Conservation (phyloP, 495 filamentous ascomycete species). For the Aspergillus hancockii region DNA sequence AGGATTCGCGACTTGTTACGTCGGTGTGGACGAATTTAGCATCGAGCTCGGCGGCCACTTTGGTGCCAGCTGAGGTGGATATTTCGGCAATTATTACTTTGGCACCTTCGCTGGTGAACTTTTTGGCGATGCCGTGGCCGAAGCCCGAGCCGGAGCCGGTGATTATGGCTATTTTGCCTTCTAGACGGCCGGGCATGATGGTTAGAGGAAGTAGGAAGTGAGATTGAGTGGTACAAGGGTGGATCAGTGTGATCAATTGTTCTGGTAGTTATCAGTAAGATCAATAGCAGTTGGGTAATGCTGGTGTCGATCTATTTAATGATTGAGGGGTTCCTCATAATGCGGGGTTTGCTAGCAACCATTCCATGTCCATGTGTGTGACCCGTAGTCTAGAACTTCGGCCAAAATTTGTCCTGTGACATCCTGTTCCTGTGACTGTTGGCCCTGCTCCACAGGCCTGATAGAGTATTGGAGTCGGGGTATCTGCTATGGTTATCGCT, state of each 20-base stretch:
- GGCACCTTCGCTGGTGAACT: slow-evolving; percentile 53
- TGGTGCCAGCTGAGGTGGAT: slow-evolving; percentile 28
- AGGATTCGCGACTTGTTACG: slow-evolving; percentile 27
- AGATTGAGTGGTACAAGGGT: not conserved
- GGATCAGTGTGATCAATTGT: not conserved
- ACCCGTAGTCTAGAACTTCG: too few species aligned
- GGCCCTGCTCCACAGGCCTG: too few species aligned
- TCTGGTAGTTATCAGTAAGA: not conserved
- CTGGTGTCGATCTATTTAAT: too few species aligned
- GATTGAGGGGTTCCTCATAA: not conserved
- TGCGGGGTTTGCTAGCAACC: not conserved
- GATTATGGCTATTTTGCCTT: slow-evolving; percentile 54
- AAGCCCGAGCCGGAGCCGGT: slow-evolving; percentile 51
- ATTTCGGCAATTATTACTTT: slow-evolving; percentile 56
- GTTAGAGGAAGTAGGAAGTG: slow-evolving; percentile 1
- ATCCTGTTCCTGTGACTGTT: too few species aligned
- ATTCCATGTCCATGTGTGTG: not conserved
- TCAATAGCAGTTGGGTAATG: too few species aligned
- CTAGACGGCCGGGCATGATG: slow-evolving; percentile 27
- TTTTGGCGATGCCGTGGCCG: slow-evolving; percentile 51
- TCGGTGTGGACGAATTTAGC: slow-evolving; percentile 27
- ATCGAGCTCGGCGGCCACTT: slow-evolving; percentile 23
- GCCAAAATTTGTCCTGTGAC: too few species aligned
- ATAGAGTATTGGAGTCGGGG: too few species aligned
- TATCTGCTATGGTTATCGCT: too few species aligned